Evolutionary conservation across 768 basidiomycete species (phyloP), one percentile per base, ranked within the genome.

Genomic region (Boletus insuetus): DNA sequence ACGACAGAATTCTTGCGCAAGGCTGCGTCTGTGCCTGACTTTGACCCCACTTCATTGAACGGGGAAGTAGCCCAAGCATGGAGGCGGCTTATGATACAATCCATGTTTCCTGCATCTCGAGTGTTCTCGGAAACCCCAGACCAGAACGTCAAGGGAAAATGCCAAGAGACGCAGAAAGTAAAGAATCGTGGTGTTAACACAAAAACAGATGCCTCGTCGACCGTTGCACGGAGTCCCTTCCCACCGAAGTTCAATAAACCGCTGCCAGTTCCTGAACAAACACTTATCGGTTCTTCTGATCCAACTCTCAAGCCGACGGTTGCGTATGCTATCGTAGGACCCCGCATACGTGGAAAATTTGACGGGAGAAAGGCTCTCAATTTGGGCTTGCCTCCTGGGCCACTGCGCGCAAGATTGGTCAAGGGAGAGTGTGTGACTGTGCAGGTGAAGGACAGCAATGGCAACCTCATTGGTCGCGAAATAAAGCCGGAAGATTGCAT

Each of bases 341-440:
- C 82, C 4, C 76, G 74, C 14, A 69, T 77, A 39, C 80, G 82
- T 1, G 82, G 82, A 10, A 91, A 89, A 69, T 96, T 98, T 64
- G 80, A 94, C 56, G 84, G 70, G 0, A 68, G 73, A 57, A 84
- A 82, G 58, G 90, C 94, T 0, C 64, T 75, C 10, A 80, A 74
- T 42, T 75, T 94, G 2, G 85, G 87, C 6, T 72, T 98, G 3
- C 80, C 81, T 4, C 64, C 66, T 2, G 88, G 90, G 0, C 79
- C 79, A 6, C 53, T 82, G 11, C 78, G 90, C n/a, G 79, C 75
- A 1, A 72, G 68, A 49, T 72, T 96, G n/a, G 79, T 83, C 5
- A 79, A 69, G 49, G 94, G 94, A 10, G 74, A 87, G 65, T 69
- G 76, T 0, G 76, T 94, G 37, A 83, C 80, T 0, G 77, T 87